Evolutionary conservation across 2,329 filamentous ascomycete genomes (phyloP), one percentile per base, ranked within the genome.

Genomic region (Amauroascus verrucosus): DNA sequence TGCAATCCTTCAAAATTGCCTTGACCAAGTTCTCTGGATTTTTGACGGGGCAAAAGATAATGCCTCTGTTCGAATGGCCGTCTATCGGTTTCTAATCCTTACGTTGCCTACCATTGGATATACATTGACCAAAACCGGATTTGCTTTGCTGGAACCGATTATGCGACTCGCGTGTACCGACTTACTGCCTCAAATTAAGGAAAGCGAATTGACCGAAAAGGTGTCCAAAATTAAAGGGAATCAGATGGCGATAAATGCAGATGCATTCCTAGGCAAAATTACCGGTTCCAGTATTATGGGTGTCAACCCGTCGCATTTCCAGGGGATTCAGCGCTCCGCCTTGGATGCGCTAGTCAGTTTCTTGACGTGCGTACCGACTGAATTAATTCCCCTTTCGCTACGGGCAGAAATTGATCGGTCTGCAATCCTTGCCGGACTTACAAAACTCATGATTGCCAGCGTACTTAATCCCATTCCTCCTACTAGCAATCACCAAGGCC

Each of bases 381-480:
- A 81, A 48, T 76, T 81, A 63, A 70, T 95, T 35, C 79, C 85
- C n/a, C 80, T 84, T 7, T 80, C 85, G 1, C 65, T 88, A 18
- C 83, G 91, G 50, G 79, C 83, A 9, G 80, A 88, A 47, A 76
- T 95, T 57, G 88, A 96, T 63, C 85, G 86, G 58, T 87, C 86
- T 2, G 85, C 88, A 18, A 84, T 95, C 53, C 71, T 95, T 20
- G 79, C 76, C 4, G 76, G 77, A 55, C 77, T 84, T 65, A 83
- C 82, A 63, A 75, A 83, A 30, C 84, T 86, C 40, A 86, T 96
- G 78, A 64, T 93, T 9, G 82, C 88, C 5, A 91, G 88, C 65
- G 82, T 94, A 11, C 73, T 96, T 55, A 88, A 93, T 67, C 87
- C 88, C 0, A 80, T 83, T 67, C 72, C 81, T 57, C 74, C 82